phyloP scores from a whole-genome alignment of 1,284 basidiomycete species.

The Ganoderma sinense region DNA sequence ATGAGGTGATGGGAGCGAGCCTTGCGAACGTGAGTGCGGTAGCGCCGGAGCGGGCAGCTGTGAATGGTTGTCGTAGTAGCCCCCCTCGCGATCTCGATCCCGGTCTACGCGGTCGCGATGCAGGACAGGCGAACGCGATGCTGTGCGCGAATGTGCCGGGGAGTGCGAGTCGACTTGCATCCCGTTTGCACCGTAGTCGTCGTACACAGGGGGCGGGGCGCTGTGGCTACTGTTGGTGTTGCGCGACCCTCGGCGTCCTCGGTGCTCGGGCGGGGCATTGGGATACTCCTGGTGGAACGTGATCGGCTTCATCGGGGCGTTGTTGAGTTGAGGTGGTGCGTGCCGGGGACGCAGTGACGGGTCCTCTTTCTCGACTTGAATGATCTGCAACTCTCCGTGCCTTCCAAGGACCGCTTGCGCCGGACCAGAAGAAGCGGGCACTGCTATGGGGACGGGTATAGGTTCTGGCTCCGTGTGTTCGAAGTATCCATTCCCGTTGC shows the following conservation, averaged over 20 bases:
- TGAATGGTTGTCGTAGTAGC: constrained; percentile 30
- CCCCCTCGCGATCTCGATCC: constrained; percentile 24
- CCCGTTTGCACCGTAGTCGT: constrained; percentile 26
- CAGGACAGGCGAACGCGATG: constrained; percentile 36
- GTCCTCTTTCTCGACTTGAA: constrained; percentile 36
- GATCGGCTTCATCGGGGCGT: constrained; percentile 35
- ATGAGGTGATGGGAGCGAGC: constrained; percentile 30
- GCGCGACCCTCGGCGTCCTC: constrained; percentile 30
- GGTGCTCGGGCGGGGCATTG: constrained; percentile 29
- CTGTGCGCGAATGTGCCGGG: constrained; percentile 30
- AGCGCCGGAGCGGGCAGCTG: constrained; percentile 19
- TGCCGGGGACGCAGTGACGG: constrained; percentile 29
- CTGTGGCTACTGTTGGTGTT: constrained; percentile 28
- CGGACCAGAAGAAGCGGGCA: constrained; percentile 14
- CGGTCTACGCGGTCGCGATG: constrained; percentile 34
- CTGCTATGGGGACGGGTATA: constrained; percentile 1
- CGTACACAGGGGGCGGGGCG: constrained; percentile 32
- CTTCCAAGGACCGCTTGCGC: constrained; percentile 20
- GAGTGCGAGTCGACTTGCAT: constrained; percentile 25
- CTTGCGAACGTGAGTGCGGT: constrained; percentile 20
- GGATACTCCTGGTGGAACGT: constrained; percentile 41
- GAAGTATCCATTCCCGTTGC: constrained; percentile 23
- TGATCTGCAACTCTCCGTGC: constrained; percentile 39
- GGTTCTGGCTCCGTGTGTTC: constrained; percentile 16
- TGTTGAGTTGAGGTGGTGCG: constrained; percentile 22